phyloP scores from a whole-genome alignment of 1,284 basidiomycete genomes.

The Sanguinoderma infundibulare region DNA sequence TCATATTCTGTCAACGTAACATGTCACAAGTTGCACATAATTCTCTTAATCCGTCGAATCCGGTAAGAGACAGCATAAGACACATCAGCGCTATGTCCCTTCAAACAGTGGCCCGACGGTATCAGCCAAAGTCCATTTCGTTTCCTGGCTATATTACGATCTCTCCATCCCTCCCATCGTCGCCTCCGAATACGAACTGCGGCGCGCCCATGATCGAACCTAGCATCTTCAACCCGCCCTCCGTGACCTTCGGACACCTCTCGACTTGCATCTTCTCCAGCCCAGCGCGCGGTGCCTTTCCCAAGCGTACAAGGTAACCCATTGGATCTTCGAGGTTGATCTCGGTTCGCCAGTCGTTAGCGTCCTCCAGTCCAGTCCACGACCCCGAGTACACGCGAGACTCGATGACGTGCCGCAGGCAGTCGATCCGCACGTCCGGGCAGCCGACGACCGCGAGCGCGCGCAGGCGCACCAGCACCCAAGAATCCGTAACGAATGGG shows the following conservation, averaged over 20 bases:
- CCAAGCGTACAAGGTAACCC: not conserved
- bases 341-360: not conserved
- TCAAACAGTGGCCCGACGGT: no score
- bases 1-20: no score
- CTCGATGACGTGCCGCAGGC: not conserved
- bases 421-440: not conserved
- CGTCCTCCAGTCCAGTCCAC: no score
- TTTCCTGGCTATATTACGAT: no score
- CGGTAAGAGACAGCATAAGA: no score
- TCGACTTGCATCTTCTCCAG: not conserved
- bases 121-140: no score
- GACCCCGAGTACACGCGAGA: not conserved
- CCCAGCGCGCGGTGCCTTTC: not conserved
- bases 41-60: no score
- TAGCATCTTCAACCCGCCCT: not conserved
- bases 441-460: not conserved
- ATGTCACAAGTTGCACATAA: no score
- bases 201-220: not conserved
- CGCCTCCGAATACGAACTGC: not conserved
- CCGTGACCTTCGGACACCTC: not conserved
- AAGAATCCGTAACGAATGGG: no score
- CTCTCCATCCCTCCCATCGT: not conserved
- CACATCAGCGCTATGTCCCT: no score
- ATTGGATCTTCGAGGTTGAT: not conserved
- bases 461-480: not conserved